Evolutionary conservation across 495 filamentous ascomycete species (phyloP).

Genomic region (Clohesyomyces aquaticus): DNA sequence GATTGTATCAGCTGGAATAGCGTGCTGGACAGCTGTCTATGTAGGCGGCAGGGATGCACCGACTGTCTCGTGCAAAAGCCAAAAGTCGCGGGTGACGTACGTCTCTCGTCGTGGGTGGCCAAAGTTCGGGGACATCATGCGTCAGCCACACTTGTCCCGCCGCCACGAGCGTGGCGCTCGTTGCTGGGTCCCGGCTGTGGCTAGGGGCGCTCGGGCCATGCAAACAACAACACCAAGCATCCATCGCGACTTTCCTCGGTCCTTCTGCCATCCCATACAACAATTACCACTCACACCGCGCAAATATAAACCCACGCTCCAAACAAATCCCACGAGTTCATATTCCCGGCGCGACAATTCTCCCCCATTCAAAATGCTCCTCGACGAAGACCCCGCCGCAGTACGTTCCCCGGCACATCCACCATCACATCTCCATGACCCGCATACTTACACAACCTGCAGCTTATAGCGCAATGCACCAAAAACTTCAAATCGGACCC

Average conservation of each 20-base stretch:
- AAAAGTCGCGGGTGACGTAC: slow-evolving; percentile 26
- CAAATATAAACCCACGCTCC: no score
- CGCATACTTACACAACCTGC: slow-evolving; percentile 36
- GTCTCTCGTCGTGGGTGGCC: slow-evolving; percentile 19
- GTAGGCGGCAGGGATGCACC: slow-evolving; percentile 23
- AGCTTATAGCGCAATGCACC: slow-evolving; percentile 90
- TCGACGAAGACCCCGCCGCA: slow-evolving; percentile 91
- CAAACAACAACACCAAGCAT: slow-evolving; percentile 33
- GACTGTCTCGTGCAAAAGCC: slow-evolving; percentile 16
- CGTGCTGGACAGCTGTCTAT: background rate
- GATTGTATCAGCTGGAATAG: no score
- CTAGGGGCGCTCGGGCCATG: slow-evolving; percentile 14
- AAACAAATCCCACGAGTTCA: no score
- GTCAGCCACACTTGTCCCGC: background rate
- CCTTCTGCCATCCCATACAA: no score
- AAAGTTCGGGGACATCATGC: slow-evolving; percentile 11
- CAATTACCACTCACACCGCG: no score
- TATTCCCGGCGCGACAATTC: background rate
- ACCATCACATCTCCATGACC: background rate
- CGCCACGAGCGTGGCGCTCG: no score
- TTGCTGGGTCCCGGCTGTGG: no score
- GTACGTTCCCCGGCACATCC: slow-evolving; percentile 52
- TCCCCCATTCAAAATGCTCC: slow-evolving; percentile 70
- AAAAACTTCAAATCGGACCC: slow-evolving; percentile 91
- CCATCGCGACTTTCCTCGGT: slow-evolving; percentile 13